Conservation (phyloP, 2,329 filamentous ascomycete species). For the Colletotrichum plurivorum region DNA sequence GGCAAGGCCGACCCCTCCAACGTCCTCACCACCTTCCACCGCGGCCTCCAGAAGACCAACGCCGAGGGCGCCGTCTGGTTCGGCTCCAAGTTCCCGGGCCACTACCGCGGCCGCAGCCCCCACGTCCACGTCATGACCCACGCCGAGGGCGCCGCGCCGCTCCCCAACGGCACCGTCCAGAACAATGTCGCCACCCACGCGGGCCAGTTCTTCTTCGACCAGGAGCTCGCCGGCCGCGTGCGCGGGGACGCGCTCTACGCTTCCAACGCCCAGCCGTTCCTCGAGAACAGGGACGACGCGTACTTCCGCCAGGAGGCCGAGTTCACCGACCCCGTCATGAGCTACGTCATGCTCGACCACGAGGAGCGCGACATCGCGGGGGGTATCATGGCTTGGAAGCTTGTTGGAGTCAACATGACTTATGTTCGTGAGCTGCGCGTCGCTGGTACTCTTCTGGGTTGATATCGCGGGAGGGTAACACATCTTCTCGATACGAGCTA, state of each 20-base stretch:
- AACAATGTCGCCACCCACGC: no score
- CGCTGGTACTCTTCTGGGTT: no score
- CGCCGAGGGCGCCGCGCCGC: no score
- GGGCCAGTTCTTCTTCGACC: no score
- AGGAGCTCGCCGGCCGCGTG: no score
- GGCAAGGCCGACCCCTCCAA: slow-evolving; percentile 18
- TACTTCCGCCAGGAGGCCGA: slow-evolving; percentile 64
- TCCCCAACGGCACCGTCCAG: no score
- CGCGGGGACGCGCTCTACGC: slow-evolving; percentile 7
- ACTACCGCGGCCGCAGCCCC: slow-evolving; percentile 60
- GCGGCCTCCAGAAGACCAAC: slow-evolving; percentile 42
- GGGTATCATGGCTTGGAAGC: slow-evolving; percentile 52
- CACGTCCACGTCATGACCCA: no score
- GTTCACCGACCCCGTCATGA: slow-evolving; percentile 69
- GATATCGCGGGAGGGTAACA: no score
- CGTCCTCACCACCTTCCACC: slow-evolving; percentile 18
- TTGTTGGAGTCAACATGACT: no score
- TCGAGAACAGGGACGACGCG: slow-evolving; percentile 66
- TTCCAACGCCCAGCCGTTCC: slow-evolving; percentile 61
- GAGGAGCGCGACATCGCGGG: slow-evolving; percentile 53
- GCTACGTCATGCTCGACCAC: slow-evolving; percentile 70
- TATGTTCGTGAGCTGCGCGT: no score
- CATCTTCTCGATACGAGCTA: no score
- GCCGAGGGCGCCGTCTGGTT: slow-evolving; percentile 50
- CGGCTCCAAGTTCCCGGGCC: slow-evolving; percentile 59